Evolutionary conservation across 2,329 filamentous ascomycete species (phyloP).

Genomic region (Ceratocystis eucalypticola): DNA sequence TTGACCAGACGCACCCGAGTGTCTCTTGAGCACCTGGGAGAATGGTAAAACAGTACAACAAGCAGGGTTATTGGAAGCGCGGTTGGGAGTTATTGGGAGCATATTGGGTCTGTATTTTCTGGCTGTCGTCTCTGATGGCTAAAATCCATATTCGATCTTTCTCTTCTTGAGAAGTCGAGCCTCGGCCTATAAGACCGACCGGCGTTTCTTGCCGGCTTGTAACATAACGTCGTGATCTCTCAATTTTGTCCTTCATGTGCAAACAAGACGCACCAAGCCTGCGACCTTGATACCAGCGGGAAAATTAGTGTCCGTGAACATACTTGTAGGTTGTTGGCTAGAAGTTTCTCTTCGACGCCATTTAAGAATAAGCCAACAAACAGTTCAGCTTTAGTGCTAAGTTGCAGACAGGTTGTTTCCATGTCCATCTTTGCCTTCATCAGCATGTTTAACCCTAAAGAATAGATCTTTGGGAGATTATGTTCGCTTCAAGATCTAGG

Average conservation of each 20-base stretch:
- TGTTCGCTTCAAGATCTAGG: too few relatives aligned
- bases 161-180: slow-evolving; percentile 37
- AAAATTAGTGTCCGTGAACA: background rate
- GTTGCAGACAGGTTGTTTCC: too few relatives aligned
- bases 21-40: slow-evolving; percentile 16
- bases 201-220: slow-evolving; percentile 51
- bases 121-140: slow-evolving; percentile 31
- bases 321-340: background rate
- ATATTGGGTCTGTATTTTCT: slow-evolving; percentile 25
- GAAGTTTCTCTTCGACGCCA: background rate
- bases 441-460: too few relatives aligned
- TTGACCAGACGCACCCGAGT: slow-evolving; percentile 16
- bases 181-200: slow-evolving; percentile 61
- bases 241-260: slow-evolving; percentile 15
- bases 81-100: slow-evolving; percentile 24
- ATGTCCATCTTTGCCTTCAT: too few relatives aligned
- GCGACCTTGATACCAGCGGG: background rate
- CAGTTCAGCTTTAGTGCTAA: too few relatives aligned
- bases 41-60: slow-evolving; percentile 23
- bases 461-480: too few relatives aligned
- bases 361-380: background rate
- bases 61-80: slow-evolving; percentile 20
- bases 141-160: slow-evolving; percentile 41
- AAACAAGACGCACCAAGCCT: background rate
- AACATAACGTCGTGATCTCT: slow-evolving; percentile 21